Base-by-base conservation (phyloP, 805 yeast species). In the Wickerhamiella australiensis region DNA sequence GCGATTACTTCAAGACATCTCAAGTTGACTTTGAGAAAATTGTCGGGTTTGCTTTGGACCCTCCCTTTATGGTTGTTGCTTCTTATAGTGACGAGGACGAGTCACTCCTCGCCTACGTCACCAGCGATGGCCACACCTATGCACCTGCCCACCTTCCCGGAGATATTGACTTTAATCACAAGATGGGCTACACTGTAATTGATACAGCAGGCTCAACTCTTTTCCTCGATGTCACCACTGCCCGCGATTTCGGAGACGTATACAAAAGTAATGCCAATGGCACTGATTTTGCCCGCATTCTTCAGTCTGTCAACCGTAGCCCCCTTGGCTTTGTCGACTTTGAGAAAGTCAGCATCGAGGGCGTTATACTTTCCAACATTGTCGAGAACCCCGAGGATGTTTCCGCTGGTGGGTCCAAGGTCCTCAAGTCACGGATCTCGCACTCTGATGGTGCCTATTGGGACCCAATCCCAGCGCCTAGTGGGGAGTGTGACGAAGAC, bases 401-500 rank as follows among this genome's bases (percentile, higher is more conserved):
- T 3, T 62, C 58, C 5, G 55, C 57, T 1, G 77, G 76, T 6
- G 66, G 69, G 3, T 56, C 62, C 7, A 88, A 88, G 63, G 64
- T 70, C 54, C 63, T 90, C 52, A 79, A 78, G 61, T 75, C 96
- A 0, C 73, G 70, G 63, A 84, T 88, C 49, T 77, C 96, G 0
- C 85, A 80, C 60, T 86, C 86, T 63, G 96, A 92, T 64, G 98
- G 96, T 50, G 85, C 90, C 3, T 80, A 81, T 53, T 90, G 97
- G 96, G 64, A 71, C 3, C 78, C 69, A 52, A 57, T 92, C 17
- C 60, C 64, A 1, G 90, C 96, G 4, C 96, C 96, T 5, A 52
- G 66, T 1, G 68, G 64, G 13, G 85, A 84, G 59, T 87, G 95
- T 61, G 65, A 68, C 9, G 51, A 53, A 21, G 73, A 76, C 3